Percentiles rank a stretch among this genome's conserved stretches.
Conservation (phyloP, 176 grass and related monocot genomes). For the Melocanna baccifera region DNA sequence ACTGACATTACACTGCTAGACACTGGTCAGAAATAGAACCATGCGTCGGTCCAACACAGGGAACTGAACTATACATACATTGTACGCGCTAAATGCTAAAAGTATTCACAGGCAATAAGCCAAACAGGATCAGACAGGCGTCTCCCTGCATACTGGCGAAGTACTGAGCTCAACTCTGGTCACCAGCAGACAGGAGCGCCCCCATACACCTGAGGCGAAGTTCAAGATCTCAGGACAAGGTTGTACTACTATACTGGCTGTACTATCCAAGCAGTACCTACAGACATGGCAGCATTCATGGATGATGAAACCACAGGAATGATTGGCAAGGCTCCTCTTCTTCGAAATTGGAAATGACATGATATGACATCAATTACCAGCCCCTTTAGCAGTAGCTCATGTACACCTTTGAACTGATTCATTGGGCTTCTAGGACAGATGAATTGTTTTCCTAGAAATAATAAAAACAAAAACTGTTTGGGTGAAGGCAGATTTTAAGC, state of each 20-base stretch:
- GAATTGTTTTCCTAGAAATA: neutral
- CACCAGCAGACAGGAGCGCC: conserved; percentile 16
- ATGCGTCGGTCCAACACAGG: neutral
- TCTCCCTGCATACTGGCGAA: neutral
- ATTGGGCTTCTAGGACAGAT: neutral
- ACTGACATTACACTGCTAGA: neutral
- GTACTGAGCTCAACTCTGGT: neutral
- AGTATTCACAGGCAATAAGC: neutral
- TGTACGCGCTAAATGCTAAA: neutral
- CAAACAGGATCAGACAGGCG: neutral
- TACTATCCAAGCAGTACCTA: neutral
- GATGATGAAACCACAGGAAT: conserved; percentile 8
- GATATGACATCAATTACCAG: neutral
- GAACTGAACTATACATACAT: neutral
- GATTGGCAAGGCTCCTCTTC: conserved; percentile 3
- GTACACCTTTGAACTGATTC: neutral
- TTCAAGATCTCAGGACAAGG: neutral
- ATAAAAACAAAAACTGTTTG: neutral
- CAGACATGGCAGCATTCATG: neutral
- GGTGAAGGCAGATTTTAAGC: neutral
- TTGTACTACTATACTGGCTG: too few species aligned
- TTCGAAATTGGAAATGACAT: conserved; percentile 23
- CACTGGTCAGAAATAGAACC: too few species aligned
- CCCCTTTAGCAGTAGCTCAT: neutral
- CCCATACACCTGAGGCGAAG: neutral